Evolutionary conservation across 371 early-diverging fungal species (phyloP).

Genomic region (Apophysomyces trapeziformis): DNA sequence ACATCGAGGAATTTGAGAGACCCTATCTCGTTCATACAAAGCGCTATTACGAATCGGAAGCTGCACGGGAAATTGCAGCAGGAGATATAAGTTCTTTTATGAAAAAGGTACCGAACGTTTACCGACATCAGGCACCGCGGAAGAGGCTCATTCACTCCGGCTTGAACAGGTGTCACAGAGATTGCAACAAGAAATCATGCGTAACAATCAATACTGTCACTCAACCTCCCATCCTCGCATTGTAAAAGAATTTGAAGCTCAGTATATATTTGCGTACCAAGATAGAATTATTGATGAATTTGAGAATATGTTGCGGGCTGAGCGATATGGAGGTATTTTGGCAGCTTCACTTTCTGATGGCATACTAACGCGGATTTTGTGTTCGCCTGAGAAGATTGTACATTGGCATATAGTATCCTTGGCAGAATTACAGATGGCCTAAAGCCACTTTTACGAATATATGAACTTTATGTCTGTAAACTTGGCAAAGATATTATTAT

Average conservation of each 20-base stretch:
- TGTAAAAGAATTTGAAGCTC: conserved; percentile 75
- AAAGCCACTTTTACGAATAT: conserved; percentile 61
- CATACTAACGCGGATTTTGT: neutral
- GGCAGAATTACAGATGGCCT: conserved; percentile 69
- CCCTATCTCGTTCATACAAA: conserved; percentile 73
- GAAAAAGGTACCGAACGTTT: conserved; percentile 46
- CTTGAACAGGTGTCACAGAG: conserved; percentile 43
- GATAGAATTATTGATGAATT: conserved; percentile 72
- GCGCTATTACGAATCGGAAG: conserved; percentile 76
- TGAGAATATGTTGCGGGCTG: conserved; percentile 68
- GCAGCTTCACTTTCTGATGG: neutral
- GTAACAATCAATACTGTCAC: conserved; percentile 67
- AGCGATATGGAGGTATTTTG: conserved; percentile 61
- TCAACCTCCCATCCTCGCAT: conserved; percentile 69
- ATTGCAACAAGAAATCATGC: conserved; percentile 61
- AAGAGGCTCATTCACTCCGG: neutral
- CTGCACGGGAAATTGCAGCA: conserved; percentile 61
- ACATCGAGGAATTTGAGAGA: conserved; percentile 81
- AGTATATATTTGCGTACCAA: conserved; percentile 75
- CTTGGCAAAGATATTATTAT: conserved; percentile 64
- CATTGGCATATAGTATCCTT: conserved; percentile 71
- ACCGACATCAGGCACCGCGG: neutral
- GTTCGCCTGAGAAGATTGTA: conserved; percentile 62
- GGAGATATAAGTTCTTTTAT: conserved; percentile 73
- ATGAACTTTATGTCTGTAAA: conserved; percentile 66